phyloP scores from a whole-genome alignment of 2,329 filamentous ascomycete genomes.

The Alternaria sp. region DNA sequence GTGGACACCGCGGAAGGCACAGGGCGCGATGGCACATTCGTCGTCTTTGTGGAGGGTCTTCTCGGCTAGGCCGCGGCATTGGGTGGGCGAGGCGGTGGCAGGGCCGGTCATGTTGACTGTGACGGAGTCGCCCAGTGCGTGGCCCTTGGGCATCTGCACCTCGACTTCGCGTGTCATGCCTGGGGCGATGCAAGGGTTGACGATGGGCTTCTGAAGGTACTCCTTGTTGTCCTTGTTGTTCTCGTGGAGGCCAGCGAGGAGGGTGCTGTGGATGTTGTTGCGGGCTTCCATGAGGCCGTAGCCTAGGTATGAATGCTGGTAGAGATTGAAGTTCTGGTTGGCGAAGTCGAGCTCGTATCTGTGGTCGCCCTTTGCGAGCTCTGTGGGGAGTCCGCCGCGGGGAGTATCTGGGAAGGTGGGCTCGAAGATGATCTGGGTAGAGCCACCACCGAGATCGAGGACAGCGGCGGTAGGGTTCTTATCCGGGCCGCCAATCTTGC shows the following conservation, averaged over 20 bases:
- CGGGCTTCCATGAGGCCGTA: slow-evolving; percentile 97
- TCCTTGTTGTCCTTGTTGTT: slow-evolving; percentile 61
- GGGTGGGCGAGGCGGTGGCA: slow-evolving; percentile 73
- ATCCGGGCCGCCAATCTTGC: slow-evolving; percentile 94
- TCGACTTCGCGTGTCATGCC: slow-evolving; percentile 77
- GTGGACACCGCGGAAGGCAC: slow-evolving; percentile 97
- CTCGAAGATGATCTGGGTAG: slow-evolving; percentile 98
- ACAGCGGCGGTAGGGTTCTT: slow-evolving; percentile 89
- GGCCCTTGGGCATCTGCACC: slow-evolving; percentile 70
- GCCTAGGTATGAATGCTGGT: slow-evolving; percentile 97
- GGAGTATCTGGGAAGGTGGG: slow-evolving; percentile 81
- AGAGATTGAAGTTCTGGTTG: slow-evolving; percentile 87
- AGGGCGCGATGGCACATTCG: slow-evolving; percentile 82
- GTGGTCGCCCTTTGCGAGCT: slow-evolving; percentile 88
- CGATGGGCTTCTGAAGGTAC: slow-evolving; percentile 74
- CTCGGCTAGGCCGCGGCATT: slow-evolving; percentile 90
- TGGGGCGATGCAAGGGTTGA: slow-evolving; percentile 85
- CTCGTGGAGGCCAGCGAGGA: slow-evolving; percentile 74
- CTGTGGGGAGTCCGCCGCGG: slow-evolving; percentile 81
- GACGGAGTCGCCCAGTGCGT: slow-evolving; percentile 68
- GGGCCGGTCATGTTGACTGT: slow-evolving; percentile 90
- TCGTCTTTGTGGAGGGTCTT: slow-evolving; percentile 88
- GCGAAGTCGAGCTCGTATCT: slow-evolving; percentile 93
- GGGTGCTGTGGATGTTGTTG: slow-evolving; percentile 77
- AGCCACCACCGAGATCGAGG: slow-evolving; percentile 95